Base-by-base conservation (phyloP, 1,284 basidiomycete genomes). In the Phellinidium pouzarii region DNA sequence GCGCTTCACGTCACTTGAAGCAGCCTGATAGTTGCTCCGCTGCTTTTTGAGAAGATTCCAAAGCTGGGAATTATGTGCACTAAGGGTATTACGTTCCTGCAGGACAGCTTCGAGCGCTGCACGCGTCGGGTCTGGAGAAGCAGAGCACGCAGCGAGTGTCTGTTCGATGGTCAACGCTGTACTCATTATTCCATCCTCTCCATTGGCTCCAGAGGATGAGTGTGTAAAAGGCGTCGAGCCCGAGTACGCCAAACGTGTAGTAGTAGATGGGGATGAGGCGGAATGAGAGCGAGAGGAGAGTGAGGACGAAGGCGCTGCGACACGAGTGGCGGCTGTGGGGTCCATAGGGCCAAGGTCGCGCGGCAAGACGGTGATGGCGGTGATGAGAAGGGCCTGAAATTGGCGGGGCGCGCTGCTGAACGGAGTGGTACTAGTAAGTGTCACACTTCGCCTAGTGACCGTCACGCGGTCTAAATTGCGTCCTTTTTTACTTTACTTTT, bases 41-140 rank as follows among this genome's bases (percentile, higher is more conserved):
- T 92, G 88, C 66, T 91, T 92, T 75, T 94, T 91, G 65, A 94
- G 85, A 56, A 94, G 76, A 67, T 92, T 93, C 91, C 91, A 94
- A 26, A 94, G 78, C 68, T 93, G 90, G 4, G 83, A 72, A 66
- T 94, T 94, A 71, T 94, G 91, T 7, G 79, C 68, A 34, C 84
- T 82, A 49, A 93, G 76, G 34, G 71, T 68, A 65, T 93, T 93
- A 59, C 91, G 79, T 62, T 94, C 91, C 12, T 75, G 73, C 23
- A 93, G 72, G 3, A 82, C 77, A 54, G 81, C 75, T 25, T 90
- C 86, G 29, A 94, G 75, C 3, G 91, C 88, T 42, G 80, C 79
- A 5, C 77, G 66, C 53, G 73, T 69, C 20, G 86, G 82, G 65
- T 84, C 74, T 25, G 72, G 61, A 0, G 79, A 66, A 22, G 64